A percentile compares a stretch with the other conserved stretches of the same genome.
Conservation (phyloP, 225 moss, liverwort and hornwort genomes). For the Bryoerythrophyllum caledonicum region DNA sequence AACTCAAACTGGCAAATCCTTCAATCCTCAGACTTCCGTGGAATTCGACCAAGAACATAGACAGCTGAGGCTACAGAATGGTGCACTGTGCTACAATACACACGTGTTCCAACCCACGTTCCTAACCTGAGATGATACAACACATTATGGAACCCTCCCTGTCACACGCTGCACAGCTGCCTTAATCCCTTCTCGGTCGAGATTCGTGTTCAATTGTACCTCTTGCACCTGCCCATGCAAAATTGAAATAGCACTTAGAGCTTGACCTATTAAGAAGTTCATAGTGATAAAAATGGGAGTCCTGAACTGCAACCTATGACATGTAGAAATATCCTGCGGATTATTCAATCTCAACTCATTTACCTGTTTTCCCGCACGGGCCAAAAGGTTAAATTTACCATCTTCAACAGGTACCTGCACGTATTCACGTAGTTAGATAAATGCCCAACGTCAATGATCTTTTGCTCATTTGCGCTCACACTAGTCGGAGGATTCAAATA, state of each 20-base stretch:
- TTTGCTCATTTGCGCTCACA: slow-evolving; percentile 1
- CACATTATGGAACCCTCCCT: slow-evolving; percentile 65
- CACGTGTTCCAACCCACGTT: slow-evolving; percentile 11
- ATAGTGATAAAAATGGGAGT: background rate
- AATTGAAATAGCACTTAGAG: slow-evolving; percentile 10
- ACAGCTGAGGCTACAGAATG: slow-evolving; percentile 22
- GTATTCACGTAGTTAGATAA: slow-evolving; percentile 6
- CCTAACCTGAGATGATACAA: slow-evolving; percentile 17
- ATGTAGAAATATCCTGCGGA: slow-evolving; percentile 8
- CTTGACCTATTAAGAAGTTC: background rate
- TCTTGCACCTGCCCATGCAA: slow-evolving; percentile 82
- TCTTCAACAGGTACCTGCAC: slow-evolving; percentile 80
- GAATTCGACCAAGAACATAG: slow-evolving; percentile 17
- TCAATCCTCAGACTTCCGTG: slow-evolving; percentile 18
- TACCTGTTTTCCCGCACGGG: slow-evolving; percentile 92
- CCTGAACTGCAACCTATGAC: slow-evolving; percentile 2
- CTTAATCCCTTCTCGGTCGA: slow-evolving; percentile 93
- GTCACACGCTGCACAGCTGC: slow-evolving; percentile 98
- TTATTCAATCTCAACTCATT: slow-evolving; percentile 8
- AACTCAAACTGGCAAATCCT: slow-evolving; percentile 25
- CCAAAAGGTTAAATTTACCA: slow-evolving; percentile 88
- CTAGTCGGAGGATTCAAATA: background rate
- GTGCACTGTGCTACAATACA: slow-evolving; percentile 25
- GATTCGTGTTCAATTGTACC: slow-evolving; percentile 75
- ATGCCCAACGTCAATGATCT: slow-evolving; percentile 13